Evolutionary conservation across 768 basidiomycete genomes (phyloP), one percentile per base, ranked within the genome.

Genomic region (Serpula lacrymans): DNA sequence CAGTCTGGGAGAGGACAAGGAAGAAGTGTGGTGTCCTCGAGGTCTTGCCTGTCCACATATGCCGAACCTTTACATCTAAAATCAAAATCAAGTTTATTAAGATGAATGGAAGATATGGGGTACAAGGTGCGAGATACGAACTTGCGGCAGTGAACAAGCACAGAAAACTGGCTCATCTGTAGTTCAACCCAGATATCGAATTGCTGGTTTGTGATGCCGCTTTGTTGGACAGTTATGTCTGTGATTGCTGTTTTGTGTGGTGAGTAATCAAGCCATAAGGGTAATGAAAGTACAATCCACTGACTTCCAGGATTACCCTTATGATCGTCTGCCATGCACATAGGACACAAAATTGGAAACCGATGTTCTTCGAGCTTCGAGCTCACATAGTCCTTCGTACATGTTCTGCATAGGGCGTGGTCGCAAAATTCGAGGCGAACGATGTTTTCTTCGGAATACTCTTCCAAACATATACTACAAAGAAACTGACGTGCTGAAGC

Each of bases 291-390:
- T 37, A 22, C 12, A 4, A 32, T 30, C 57, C 34, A 44, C 65
- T 46, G 54, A 68, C 70, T 60, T 32, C 59, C 57, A n/a, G 62
- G 62, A 12, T 54, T 49, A 10, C 24, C 10, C 6, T 46, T 42
- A 11, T 54, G 43, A 8, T 46, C 51, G 22, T 59, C 52, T 12
- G 63, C 54, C 11, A 63, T 57, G 44, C 84, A 86, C 23, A 71
- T 49, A 1, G 83, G 84, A 55, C 83, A 85, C 10, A 72, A 51
- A 22, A 85, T 74, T 4, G 83, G 83, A 34, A 72, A 83, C 8
- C 68, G 69, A 38, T 68, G 69, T 26, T 78, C 76, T 12, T 64
- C 61, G 14, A 84, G 63, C 55, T 72, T 74, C 5, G 69, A 60
- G 22, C 48, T 49, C 10, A 74, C 59, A 37, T 75, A 71, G 4